Evolutionary conservation across 345 rosid species (phyloP).

Genomic region (Alliaria petiolata): DNA sequence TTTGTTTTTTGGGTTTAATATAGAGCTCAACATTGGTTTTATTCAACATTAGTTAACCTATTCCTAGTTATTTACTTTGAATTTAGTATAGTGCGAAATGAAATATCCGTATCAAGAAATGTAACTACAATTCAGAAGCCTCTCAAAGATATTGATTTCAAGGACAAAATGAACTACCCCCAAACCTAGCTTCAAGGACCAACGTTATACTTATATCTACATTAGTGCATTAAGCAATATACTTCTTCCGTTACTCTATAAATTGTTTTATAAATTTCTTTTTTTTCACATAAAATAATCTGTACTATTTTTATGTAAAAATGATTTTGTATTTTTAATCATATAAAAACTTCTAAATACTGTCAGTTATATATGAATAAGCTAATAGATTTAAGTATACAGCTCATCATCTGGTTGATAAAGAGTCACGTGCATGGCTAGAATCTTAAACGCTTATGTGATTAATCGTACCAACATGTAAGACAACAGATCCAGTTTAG

Average conservation of each 20-base stretch:
- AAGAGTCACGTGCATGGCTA: too few relatives aligned
- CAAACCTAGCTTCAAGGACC: not conserved
- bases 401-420: not conserved
- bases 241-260: not conserved
- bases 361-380: too few relatives aligned
- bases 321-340: too few relatives aligned
- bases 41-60: not conserved
- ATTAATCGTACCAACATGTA: not conserved
- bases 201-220: not conserved
- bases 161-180: not conserved
- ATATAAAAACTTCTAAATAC: too few relatives aligned
- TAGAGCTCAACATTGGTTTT: not conserved
- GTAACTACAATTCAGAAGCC: not conserved
- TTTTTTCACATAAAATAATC: too few relatives aligned
- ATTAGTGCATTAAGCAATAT: not conserved
- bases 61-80: not conserved
- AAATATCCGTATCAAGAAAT: not conserved
- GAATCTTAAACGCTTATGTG: slow-evolving; percentile 14
- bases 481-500: not conserved
- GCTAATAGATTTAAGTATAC: too few relatives aligned
- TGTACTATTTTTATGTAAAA: too few relatives aligned
- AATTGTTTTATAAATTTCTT: not conserved
- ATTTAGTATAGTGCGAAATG: not conserved
- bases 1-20: not conserved
- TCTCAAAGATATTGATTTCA: not conserved